These are phyloP conservation scores for Saccharata proteae DNA, from an alignment of 2,329 filamentous ascomycete species.

Conservation along the genomic window DNA sequence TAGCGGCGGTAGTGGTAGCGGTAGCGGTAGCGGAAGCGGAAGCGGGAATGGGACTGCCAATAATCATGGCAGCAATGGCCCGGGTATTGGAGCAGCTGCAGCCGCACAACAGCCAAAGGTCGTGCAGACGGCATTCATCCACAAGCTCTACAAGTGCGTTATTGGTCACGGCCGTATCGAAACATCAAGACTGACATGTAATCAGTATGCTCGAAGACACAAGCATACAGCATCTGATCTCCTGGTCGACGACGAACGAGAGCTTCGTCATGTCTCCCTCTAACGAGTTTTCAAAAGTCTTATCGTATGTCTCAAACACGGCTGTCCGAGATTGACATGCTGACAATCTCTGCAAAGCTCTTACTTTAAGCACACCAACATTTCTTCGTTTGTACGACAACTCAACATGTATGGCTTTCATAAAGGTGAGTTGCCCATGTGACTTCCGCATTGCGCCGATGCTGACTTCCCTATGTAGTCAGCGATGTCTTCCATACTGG, in stretches of 20 bases:
- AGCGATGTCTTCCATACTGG: constrained; percentile 97
- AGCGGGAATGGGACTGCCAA: constrained; percentile 15
- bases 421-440: constrained; percentile 55
- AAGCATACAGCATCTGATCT: constrained; percentile 87
- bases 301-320: constrained; percentile 58
- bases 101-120: constrained; percentile 91
- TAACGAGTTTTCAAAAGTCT: constrained; percentile 92
- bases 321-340: constrained; percentile 7
- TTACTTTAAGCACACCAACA: constrained; percentile 99
- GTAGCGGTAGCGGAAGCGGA: constrained; percentile 17
- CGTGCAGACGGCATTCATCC: constrained; percentile 96
- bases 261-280: constrained; percentile 99
- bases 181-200: constrained; percentile 22
- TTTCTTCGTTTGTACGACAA: constrained; percentile 94
- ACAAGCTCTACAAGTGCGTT: constrained; percentile 93
- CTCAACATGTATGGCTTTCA: constrained; percentile 99
- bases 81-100: constrained; percentile 47
- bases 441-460: not conserved
- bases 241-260: constrained; percentile 86
- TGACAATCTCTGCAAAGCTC: constrained; percentile 45
- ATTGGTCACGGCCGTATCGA: constrained; percentile 1
- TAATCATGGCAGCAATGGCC: constrained; percentile 24
- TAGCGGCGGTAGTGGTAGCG: constrained; percentile 18
- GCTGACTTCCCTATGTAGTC: constrained; percentile 42
- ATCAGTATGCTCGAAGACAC: constrained; percentile 90